These are phyloP conservation scores for Ochromonas danica DNA, from an alignment of 108 stramenopile species.

Conservation along the genomic window DNA sequence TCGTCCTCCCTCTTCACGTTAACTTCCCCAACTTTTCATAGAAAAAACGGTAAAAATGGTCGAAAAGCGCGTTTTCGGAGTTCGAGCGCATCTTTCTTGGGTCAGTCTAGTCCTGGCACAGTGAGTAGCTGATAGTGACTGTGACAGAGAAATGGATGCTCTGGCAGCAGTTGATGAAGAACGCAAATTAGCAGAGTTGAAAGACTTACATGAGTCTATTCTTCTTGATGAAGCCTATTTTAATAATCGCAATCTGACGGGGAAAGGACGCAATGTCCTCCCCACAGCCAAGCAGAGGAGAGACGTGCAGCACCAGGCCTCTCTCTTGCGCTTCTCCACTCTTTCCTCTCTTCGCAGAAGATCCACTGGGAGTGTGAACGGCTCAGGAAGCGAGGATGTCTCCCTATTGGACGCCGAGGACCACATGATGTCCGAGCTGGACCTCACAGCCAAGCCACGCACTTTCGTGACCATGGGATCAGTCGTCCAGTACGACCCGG, in stretches of 20 bases:
- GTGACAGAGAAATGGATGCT: slow-evolving; percentile 4
- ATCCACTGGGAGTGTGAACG: background rate
- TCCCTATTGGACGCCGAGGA: background rate
- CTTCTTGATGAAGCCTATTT: slow-evolving; percentile 8
- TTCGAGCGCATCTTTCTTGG: no score
- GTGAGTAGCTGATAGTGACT: no score
- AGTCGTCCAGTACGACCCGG: background rate
- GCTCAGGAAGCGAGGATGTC: background rate
- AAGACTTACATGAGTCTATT: slow-evolving; percentile 10
- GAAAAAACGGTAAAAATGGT: no score
- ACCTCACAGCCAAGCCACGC: background rate
- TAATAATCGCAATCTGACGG: background rate
- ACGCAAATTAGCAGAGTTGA: background rate
- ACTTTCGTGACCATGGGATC: background rate
- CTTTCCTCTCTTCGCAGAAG: background rate
- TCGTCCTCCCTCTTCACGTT: no score
- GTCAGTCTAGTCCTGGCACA: no score
- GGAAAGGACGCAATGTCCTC: background rate
- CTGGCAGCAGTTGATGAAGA: slow-evolving; percentile 17
- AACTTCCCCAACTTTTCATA: no score
- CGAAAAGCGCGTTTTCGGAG: no score
- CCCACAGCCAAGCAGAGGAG: slow-evolving; percentile 30
- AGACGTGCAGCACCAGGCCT: background rate
- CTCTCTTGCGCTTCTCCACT: background rate
- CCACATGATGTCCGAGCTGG: no score